These are phyloP conservation scores for Zostera marina DNA, from an alignment of 116 monocot genomes.

Conservation along the genomic window DNA sequence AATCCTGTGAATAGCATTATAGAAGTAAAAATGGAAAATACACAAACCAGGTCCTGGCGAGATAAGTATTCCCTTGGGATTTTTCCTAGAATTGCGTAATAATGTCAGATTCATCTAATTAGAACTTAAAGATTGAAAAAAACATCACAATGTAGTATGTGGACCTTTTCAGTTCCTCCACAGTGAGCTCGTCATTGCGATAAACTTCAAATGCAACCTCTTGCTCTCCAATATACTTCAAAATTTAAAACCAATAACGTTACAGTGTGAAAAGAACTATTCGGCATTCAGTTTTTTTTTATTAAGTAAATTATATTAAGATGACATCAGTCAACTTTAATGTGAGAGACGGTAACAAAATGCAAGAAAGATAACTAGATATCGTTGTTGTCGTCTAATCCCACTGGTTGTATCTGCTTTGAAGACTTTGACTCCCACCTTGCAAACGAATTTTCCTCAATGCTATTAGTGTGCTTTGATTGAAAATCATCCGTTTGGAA, in stretches of 20 bases:
- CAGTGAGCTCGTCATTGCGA: constrained; percentile 82
- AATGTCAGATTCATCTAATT: constrained; percentile 4
- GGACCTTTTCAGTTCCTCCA: constrained; percentile 70
- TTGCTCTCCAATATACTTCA: constrained; percentile 86
- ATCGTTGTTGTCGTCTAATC: no score
- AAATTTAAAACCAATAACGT: not conserved
- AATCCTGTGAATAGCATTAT: no score
- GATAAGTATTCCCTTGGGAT: constrained; percentile 81
- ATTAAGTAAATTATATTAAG: no score
- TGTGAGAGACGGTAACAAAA: no score
- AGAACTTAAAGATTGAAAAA: not conserved
- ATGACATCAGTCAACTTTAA: no score
- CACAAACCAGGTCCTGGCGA: constrained; percentile 86
- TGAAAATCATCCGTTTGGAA: no score
- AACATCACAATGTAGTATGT: not conserved
- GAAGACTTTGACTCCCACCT: no score
- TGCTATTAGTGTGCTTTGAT: no score
- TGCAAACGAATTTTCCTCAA: no score
- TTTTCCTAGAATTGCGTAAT: constrained; percentile 25
- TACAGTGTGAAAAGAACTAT: constrained; percentile 1
- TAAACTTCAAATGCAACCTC: constrained; percentile 83
- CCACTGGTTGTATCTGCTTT: no score
- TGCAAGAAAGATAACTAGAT: no score
- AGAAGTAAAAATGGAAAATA: not conserved
- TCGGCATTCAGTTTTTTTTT: no score